Evolutionary conservation across 257 asterid species (phyloP).

Genomic region (Przewalskia tangutica): DNA sequence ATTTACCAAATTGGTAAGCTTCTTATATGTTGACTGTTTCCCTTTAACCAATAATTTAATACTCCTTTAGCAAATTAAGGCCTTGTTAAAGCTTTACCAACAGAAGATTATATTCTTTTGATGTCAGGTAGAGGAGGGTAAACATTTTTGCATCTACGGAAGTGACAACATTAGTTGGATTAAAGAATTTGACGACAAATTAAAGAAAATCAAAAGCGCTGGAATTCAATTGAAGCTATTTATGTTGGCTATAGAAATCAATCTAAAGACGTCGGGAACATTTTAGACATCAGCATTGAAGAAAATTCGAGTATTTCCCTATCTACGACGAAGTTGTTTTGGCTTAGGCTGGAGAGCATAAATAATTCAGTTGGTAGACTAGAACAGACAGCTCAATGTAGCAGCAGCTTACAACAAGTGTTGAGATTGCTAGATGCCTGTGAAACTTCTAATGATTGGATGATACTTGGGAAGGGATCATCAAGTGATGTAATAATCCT

Average conservation of each 20-base stretch:
- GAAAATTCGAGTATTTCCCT: conserved; percentile 34
- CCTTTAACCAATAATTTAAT: background rate
- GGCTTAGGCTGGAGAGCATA: conserved; percentile 52
- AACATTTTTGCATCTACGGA: conserved; percentile 47
- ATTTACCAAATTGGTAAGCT: conserved; percentile 39
- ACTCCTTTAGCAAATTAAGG: background rate
- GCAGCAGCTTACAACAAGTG: conserved; percentile 13
- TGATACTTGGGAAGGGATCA: conserved; percentile 34
- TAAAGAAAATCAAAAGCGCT: conserved; percentile 20
- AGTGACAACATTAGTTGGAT: conserved; percentile 51
- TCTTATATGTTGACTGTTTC: background rate
- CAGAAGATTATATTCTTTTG: background rate
- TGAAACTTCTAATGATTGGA: conserved; percentile 29
- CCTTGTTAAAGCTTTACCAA: background rate
- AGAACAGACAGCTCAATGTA: background rate
- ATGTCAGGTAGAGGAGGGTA: conserved; percentile 43
- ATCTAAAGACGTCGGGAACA: conserved; percentile 19
- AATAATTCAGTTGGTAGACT: conserved; percentile 18
- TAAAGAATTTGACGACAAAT: conserved; percentile 24
- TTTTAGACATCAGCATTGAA: conserved; percentile 28
- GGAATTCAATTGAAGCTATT: conserved; percentile 37
- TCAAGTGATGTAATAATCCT: conserved; percentile 24
- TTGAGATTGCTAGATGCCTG: conserved; percentile 22
- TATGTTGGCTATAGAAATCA: conserved; percentile 58
- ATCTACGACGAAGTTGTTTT: conserved; percentile 29